phyloP scores from a whole-genome alignment of 2,329 filamentous ascomycete species.

The Catunica adiposa region DNA sequence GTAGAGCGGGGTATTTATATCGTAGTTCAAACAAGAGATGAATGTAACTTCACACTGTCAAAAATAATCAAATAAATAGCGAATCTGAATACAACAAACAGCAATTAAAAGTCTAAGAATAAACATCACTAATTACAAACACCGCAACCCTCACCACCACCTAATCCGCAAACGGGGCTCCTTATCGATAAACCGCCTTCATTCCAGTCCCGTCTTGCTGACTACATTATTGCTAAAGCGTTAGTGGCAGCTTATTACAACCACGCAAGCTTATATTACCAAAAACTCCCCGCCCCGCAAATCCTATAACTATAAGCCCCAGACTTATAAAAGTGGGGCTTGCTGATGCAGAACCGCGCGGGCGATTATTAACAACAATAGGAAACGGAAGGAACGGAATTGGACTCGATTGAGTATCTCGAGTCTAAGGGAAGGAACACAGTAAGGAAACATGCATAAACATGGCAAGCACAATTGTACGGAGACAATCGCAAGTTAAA shows the following conservation, averaged over 20 bases:
- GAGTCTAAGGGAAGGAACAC: too few species aligned
- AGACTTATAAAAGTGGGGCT: neutral
- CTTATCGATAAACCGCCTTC: constrained; percentile 1
- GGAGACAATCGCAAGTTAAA: too few species aligned
- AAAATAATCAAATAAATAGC: neutral
- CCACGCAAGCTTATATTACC: neutral
- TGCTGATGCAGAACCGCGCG: neutral
- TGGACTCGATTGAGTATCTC: too few species aligned
- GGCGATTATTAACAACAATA: neutral
- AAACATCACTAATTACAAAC: neutral
- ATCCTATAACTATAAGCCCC: neutral
- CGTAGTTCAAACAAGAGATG: too few species aligned
- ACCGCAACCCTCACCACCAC: neutral
- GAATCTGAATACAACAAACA: too few species aligned
- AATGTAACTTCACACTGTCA: too few species aligned
- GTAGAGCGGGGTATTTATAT: neutral
- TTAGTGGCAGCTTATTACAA: too few species aligned
- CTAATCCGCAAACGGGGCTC: neutral
- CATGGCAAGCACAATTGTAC: too few species aligned
- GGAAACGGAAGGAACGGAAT: too few species aligned
- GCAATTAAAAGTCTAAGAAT: too few species aligned
- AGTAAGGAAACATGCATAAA: too few species aligned
- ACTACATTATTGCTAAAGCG: neutral
- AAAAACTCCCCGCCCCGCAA: neutral
- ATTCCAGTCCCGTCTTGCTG: neutral